A percentile compares a stretch with the other conserved stretches of the same genome.
Conservation (phyloP, 768 basidiomycete genomes). For the Mycena galericulata region DNA sequence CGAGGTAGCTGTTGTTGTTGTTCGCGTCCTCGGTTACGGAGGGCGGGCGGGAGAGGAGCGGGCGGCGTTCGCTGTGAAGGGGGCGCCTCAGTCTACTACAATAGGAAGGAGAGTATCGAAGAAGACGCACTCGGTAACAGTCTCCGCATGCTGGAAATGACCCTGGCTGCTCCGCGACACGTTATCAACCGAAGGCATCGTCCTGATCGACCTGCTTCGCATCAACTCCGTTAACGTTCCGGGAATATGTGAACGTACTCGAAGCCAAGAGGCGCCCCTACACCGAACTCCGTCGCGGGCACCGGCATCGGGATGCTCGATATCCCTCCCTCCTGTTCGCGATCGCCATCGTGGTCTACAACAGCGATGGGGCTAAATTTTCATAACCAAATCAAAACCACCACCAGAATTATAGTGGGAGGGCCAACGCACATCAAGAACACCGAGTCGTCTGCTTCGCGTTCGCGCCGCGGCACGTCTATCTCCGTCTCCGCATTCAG, state of each 20-base stretch:
- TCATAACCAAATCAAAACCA: neutral
- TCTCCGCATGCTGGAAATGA: neutral
- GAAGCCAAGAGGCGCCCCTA: neutral
- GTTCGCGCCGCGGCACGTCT: neutral
- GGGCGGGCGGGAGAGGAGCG: conserved; percentile 23
- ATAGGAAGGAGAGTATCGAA: neutral
- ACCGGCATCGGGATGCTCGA: conserved; percentile 47
- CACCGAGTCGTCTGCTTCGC: conserved; percentile 1
- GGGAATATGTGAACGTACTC: conserved; percentile 2
- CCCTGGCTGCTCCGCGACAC: conserved; percentile 3
- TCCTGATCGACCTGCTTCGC: conserved; percentile 23
- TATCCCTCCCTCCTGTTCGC: conserved; percentile 21
- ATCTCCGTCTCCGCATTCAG: neutral
- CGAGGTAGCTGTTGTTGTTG: conserved; percentile 21
- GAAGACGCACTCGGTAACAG: conserved; percentile 17
- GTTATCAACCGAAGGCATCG: conserved; percentile 19
- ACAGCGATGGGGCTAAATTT: conserved; percentile 6
- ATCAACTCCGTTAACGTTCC: neutral
- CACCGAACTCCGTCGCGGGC: neutral
- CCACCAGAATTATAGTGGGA: neutral
- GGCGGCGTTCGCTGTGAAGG: conserved; percentile 26
- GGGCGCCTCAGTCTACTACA: neutral
- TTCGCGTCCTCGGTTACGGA: neutral
- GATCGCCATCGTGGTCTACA: neutral
- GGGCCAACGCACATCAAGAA: conserved; percentile 10